Evolutionary conservation across 345 rosid species (phyloP).

Genomic region (Eucalyptus melliodora): DNA sequence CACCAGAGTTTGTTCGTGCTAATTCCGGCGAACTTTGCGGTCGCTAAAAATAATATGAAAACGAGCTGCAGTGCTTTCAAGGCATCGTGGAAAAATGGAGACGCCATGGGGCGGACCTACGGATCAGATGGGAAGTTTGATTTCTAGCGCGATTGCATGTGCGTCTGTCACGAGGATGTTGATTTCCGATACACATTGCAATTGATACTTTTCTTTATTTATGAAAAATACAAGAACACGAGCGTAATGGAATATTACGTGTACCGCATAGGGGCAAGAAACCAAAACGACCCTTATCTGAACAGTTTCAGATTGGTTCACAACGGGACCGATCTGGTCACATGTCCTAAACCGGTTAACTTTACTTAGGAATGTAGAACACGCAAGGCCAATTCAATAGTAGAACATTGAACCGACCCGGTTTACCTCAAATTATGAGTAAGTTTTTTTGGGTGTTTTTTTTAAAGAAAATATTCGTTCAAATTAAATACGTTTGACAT

Average conservation of each 20-base stretch:
- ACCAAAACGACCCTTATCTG: background rate
- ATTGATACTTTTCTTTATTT: background rate
- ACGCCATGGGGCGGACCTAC: constrained; percentile 9
- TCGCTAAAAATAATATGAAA: background rate
- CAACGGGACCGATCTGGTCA: accelerated
- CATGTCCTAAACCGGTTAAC: accelerated
- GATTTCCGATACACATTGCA: background rate
- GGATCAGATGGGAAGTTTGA: constrained; percentile 6
- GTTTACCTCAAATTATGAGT: background rate
- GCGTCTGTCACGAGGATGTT: constrained; percentile 6
- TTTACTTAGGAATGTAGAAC: background rate
- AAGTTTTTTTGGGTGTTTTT: background rate
- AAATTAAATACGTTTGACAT: background rate
- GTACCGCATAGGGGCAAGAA: accelerated
- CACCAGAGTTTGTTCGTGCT: background rate
- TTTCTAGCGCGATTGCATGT: constrained; percentile 32
- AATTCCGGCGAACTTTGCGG: constrained; percentile 33
- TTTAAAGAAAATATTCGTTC: background rate
- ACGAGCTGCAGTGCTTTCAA: background rate
- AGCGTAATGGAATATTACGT: accelerated
- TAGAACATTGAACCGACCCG: accelerated
- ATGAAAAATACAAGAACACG: background rate
- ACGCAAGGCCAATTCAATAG: background rate
- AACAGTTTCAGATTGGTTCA: background rate
- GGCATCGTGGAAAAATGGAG: background rate